Evolutionary conservation across 1,139 yeast species (phyloP), one percentile per base, ranked within the genome.

Genomic region (Geotrichum fermentans): DNA sequence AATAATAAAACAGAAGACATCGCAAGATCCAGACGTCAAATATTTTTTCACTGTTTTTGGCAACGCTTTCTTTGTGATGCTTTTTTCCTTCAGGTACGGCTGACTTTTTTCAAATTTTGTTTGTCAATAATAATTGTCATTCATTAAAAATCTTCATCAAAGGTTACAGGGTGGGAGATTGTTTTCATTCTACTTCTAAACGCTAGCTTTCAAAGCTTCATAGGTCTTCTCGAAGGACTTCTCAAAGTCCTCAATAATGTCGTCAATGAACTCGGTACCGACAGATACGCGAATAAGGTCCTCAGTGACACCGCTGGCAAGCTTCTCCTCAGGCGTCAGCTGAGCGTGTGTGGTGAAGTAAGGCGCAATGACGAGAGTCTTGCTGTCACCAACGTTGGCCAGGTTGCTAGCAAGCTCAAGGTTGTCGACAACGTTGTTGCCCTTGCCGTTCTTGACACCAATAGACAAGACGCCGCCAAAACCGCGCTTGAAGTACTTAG

Each of bases 311-410:
- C 97, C 97, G 47, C 94, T 75, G 14, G 82, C 79, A 45, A 70
- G 52, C 72, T 85, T 88, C 71, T 89, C 97, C 56, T 82, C 84
- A 37, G 86, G 89, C 40, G 73, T 67, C 64, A 92, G 78, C 73
- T 92, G 97, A 66, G 88, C 88, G 69, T 92, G 98, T 21, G 97
- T 92, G 46, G 97, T 92, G 71, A 78, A 88, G 74, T 82, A 89
- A 57, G 97, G 98, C 53, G 96, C 90, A 68, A 92, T 90, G 51
- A 90, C 95, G 65, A 92, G 77, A 40, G 97, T 87, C 74, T 90
- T 92, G 47, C 90, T 80, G 65, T 92, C 98, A 65, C 98, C 97
- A 52, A 92, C 97, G 63, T 92, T 92, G 52, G 98, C 97, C 66
- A 92, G 78, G 73, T 89, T 87, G 33, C 95, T 82, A 51, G 95